These are phyloP conservation scores for Gracilariopsis chorda DNA, from an alignment of 23 red algal genomes.

Conservation along the genomic window DNA sequence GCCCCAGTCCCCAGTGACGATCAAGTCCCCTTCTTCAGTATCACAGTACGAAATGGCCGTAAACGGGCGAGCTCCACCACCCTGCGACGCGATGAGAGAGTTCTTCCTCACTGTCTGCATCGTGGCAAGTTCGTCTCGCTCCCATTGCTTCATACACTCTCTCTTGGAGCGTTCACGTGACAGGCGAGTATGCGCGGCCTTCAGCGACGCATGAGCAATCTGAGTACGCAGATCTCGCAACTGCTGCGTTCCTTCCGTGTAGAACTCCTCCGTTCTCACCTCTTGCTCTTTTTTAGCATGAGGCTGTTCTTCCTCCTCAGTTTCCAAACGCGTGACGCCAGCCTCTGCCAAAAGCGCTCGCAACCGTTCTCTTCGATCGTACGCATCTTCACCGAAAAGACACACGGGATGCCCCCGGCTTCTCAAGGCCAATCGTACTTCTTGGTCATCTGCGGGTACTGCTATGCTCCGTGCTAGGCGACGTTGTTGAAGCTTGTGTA, in stretches of 20 bases:
- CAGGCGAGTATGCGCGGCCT: not conserved
- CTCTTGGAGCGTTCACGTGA: not conserved
- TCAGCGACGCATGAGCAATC: conserved; percentile 12
- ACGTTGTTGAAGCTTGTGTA: not conserved
- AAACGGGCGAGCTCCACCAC: conserved; percentile 17
- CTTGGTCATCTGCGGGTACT: conserved; percentile 47
- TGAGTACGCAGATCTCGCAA: not conserved
- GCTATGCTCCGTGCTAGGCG: conserved; percentile 5
- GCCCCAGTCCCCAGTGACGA: conserved; percentile 37
- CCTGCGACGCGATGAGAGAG: conserved; percentile 19
- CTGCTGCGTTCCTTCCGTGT: conserved; percentile 34
- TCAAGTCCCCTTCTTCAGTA: conserved; percentile 4
- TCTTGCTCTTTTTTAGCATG: not conserved
- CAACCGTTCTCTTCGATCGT: conserved; percentile 78
- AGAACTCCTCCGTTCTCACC: conserved; percentile 45
- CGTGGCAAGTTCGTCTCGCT: not conserved
- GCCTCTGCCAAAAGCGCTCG: conserved; percentile 26
- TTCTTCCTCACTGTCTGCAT: not conserved
- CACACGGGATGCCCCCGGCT: conserved; percentile 48
- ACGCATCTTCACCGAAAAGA: conserved; percentile 83
- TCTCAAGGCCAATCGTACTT: conserved; percentile 48
- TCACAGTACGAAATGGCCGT: not conserved
- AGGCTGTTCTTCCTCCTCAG: not conserved
- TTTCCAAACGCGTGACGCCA: not conserved
- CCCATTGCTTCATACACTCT: not conserved